Evolutionary conservation across 2,329 filamentous ascomycete species (phyloP).

Genomic region (Sclerotinia minor): DNA sequence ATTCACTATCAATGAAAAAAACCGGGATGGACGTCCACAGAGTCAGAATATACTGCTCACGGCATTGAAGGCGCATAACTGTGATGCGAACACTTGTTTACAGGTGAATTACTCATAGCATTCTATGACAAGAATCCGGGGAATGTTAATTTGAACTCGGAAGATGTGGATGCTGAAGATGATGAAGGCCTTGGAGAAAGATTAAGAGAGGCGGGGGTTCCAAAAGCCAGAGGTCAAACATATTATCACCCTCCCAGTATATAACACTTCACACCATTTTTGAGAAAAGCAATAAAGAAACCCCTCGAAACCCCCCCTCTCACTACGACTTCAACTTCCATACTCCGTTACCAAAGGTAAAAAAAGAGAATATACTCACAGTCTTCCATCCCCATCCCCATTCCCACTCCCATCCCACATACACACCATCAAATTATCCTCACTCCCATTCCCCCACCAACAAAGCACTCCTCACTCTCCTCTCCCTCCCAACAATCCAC

Average conservation of each 20-base stretch:
- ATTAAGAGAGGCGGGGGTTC: too few relatives aligned
- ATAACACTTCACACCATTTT: not conserved
- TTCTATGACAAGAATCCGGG: not conserved
- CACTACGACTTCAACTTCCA: not conserved
- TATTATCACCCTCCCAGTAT: not conserved
- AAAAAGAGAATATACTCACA: not conserved
- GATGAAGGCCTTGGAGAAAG: too few relatives aligned
- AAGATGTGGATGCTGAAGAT: too few relatives aligned
- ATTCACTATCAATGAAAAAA: too few relatives aligned
- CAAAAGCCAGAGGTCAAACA: too few relatives aligned
- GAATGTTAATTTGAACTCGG: too few relatives aligned
- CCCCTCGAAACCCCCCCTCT: too few relatives aligned
- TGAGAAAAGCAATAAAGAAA: not conserved
- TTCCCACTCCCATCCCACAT: not conserved
- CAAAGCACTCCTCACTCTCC: not conserved
- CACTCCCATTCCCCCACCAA: too few relatives aligned
- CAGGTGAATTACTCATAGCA: not conserved
- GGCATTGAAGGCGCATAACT: not conserved
- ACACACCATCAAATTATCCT: not conserved
- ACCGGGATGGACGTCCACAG: too few relatives aligned
- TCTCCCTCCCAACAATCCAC: not conserved
- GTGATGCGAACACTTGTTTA: not conserved
- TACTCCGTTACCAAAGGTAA: not conserved
- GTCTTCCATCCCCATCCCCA: too few relatives aligned
- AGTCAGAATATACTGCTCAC: too few relatives aligned